A percentile compares a stretch with the other conserved stretches of the same genome.
These are phyloP conservation scores for Irineochytrium annulatum DNA, from an alignment of 192 early-diverging fungal genomes.

Conservation along the genomic window DNA sequence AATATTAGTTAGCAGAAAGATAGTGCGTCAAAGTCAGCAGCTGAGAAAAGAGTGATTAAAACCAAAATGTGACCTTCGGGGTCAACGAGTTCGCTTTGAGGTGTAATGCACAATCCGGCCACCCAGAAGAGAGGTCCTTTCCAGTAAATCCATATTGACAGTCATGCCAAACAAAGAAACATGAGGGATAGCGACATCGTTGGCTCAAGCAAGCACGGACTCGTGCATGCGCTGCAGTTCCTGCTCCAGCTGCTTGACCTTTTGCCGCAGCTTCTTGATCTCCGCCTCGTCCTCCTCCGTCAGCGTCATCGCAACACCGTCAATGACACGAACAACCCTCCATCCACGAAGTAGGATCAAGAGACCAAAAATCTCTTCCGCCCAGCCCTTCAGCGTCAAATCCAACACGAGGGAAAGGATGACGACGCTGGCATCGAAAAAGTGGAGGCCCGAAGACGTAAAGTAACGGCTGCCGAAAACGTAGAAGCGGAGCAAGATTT, in stretches of 20 bases:
- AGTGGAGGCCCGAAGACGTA: slow-evolving; percentile 14
- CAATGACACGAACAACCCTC: slow-evolving; percentile 30
- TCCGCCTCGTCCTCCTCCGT: slow-evolving; percentile 7
- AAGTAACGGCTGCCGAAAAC: slow-evolving; percentile 26
- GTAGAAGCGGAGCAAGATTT: slow-evolving; percentile 17
- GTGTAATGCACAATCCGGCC: no score
- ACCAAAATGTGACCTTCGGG: no score
- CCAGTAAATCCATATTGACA: no score
- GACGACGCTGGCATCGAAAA: slow-evolving; percentile 30
- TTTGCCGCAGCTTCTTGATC: slow-evolving; percentile 2
- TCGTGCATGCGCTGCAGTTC: no score
- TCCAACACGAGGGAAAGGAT: slow-evolving; percentile 25
- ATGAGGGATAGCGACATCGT: no score
- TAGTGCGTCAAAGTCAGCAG: no score
- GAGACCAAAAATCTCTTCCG: slow-evolving; percentile 19
- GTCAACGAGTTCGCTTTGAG: no score
- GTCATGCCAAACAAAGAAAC: no score
- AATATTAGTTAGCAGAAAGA: no score
- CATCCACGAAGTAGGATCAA: slow-evolving; percentile 29
- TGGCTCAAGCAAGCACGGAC: no score
- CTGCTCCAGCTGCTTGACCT: slow-evolving; percentile 6
- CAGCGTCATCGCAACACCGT: slow-evolving; percentile 25
- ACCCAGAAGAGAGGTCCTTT: no score
- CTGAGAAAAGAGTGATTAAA: no score
- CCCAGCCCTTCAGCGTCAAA: slow-evolving; percentile 13